These are phyloP conservation scores for Mycena venus DNA, from an alignment of 768 basidiomycete species.

Conservation along the genomic window DNA sequence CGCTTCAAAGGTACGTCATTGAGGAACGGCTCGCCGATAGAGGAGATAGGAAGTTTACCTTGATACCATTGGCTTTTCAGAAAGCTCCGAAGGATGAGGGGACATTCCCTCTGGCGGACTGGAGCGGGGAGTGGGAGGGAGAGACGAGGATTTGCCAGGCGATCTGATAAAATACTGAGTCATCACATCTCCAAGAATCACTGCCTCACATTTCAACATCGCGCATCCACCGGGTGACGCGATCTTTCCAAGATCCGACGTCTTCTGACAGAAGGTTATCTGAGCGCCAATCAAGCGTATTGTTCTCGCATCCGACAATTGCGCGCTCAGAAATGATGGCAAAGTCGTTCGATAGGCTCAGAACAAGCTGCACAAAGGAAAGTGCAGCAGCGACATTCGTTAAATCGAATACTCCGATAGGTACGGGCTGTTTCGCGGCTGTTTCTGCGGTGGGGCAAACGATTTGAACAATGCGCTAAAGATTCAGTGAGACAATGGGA, in stretches of 20 bases:
- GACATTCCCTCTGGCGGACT: not conserved
- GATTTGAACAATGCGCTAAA: constrained; percentile 6
- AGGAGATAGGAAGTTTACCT: no score
- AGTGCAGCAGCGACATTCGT: not conserved
- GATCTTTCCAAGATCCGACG: not conserved
- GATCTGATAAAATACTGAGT: constrained; percentile 6
- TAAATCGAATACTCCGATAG: constrained; percentile 2
- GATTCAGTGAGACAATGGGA: not conserved
- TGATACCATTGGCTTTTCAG: not conserved
- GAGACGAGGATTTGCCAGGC: not conserved
- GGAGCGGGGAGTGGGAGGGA: not conserved
- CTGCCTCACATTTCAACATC: not conserved
- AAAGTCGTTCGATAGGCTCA: not conserved
- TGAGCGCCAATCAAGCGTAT: constrained; percentile 19
- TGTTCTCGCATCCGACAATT: not conserved
- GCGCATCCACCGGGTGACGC: constrained; percentile 12
- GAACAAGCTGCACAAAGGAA: constrained; percentile 3
- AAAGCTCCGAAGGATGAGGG: not conserved
- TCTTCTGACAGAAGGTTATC: not conserved
- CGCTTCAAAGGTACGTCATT: no score
- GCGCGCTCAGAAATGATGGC: not conserved
- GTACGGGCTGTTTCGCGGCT: not conserved
- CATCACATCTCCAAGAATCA: not conserved
- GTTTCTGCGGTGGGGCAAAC: not conserved
- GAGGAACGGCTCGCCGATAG: no score